Evolutionary conservation across 371 early-diverging fungal species (phyloP).

Genomic region (Coemansia sp.): DNA sequence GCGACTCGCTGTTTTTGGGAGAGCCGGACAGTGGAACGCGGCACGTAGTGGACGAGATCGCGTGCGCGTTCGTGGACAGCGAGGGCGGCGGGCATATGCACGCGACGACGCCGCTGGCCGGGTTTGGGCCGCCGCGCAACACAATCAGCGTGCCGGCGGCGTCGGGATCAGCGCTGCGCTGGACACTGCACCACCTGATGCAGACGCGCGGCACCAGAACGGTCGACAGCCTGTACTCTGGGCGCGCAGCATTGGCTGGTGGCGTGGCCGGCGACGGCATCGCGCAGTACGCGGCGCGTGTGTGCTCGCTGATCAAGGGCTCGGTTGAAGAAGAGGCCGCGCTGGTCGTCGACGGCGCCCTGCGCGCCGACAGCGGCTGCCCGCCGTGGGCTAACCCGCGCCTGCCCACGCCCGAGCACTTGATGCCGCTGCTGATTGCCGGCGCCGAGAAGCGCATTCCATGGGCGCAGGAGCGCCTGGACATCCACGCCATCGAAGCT

Average conservation of each 20-base stretch:
- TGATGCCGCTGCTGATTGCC: constrained; percentile 37
- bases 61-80: constrained; percentile 48
- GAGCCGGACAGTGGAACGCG: constrained; percentile 18
- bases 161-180: constrained; percentile 41
- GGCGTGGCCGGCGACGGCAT: constrained; percentile 46
- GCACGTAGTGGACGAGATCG: constrained; percentile 37
- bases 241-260: constrained; percentile 43
- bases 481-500: constrained; percentile 40
- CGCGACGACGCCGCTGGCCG: constrained; percentile 34
- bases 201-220: constrained; percentile 30
- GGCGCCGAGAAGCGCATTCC: constrained; percentile 46
- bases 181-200: constrained; percentile 44
- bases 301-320: constrained; percentile 40
- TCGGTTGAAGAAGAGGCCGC: constrained; percentile 45
- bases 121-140: constrained; percentile 31
- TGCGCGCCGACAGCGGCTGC: constrained; percentile 13
- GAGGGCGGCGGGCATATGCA: constrained; percentile 48
- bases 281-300: constrained; percentile 33
- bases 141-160: constrained; percentile 29
- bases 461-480: constrained; percentile 45
- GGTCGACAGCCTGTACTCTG: constrained; percentile 39
- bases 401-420: constrained; percentile 16
- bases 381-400: constrained; percentile 11
- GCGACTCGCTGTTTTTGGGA: constrained; percentile 36
- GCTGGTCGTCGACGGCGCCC: constrained; percentile 37